phyloP scores from a whole-genome alignment of 805 yeast genomes.

The Ogataea henricii region DNA sequence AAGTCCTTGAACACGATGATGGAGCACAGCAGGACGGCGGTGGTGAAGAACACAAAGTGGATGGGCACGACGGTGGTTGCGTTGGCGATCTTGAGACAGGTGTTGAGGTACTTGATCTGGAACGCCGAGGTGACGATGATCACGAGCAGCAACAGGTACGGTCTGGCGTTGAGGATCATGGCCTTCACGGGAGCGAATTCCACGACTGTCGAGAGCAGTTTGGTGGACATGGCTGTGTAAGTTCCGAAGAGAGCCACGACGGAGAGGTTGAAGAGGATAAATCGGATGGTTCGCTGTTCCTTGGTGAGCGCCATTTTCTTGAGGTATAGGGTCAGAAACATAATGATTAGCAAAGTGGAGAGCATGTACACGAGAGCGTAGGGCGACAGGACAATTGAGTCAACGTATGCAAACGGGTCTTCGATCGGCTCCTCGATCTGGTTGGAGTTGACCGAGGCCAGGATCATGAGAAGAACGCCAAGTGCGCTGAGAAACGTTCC shows the following conservation, averaged over 20 bases:
- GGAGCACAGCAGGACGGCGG: conserved; percentile 45
- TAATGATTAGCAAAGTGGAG: conserved; percentile 22
- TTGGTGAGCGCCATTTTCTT: conserved; percentile 5
- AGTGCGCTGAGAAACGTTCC: conserved; percentile 44
- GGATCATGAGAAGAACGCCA: conserved; percentile 45
- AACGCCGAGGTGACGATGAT: conserved; percentile 41
- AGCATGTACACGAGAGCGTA: conserved; percentile 30
- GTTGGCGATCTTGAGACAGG: conserved; percentile 41
- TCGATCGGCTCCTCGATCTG: conserved; percentile 15
- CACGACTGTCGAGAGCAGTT: conserved; percentile 39
- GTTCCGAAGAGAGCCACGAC: conserved; percentile 50
- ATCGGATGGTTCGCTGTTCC: conserved; percentile 14
- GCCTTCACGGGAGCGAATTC: conserved; percentile 28
- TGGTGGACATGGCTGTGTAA: conserved; percentile 48
- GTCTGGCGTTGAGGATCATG: conserved; percentile 29
- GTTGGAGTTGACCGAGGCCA: conserved; percentile 34
- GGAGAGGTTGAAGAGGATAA: conserved; percentile 35
- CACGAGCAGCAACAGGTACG: conserved; percentile 36
- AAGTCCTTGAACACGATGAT: conserved; percentile 45
- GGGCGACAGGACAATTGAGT: conserved; percentile 29
- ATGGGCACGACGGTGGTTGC: conserved; percentile 52
- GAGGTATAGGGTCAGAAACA: conserved; percentile 16
- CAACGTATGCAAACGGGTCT: conserved; percentile 33
- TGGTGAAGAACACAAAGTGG: conserved; percentile 50
- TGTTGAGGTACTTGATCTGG: conserved; percentile 42